These are phyloP conservation scores for Nannizzia gypsea DNA, from an alignment of 2,329 filamentous ascomycete genomes.

Conservation along the genomic window DNA sequence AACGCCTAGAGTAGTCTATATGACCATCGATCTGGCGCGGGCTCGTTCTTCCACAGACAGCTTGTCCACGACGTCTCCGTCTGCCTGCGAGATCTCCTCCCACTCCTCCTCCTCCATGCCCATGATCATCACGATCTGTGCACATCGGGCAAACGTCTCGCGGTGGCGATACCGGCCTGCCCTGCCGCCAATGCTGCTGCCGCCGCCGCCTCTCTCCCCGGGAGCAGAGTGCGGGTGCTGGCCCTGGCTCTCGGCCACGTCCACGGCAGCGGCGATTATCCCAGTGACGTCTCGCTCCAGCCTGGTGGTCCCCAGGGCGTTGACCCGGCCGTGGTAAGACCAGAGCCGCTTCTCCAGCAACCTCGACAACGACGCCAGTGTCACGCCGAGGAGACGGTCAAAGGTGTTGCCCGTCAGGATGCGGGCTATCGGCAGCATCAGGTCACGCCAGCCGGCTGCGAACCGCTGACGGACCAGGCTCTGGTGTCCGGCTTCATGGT, in stretches of 20 bases:
- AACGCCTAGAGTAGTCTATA: no score
- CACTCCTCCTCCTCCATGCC: conserved; percentile 96
- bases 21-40: conserved; percentile 58
- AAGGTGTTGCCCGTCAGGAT: conserved; percentile 71
- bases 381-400: conserved; percentile 60
- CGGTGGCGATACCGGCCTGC: conserved; percentile 62
- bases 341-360: conserved; percentile 81
- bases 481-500: conserved; percentile 16
- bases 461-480: conserved; percentile 69
- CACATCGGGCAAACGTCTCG: conserved; percentile 63
- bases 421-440: conserved; percentile 74
- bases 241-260: conserved; percentile 24
- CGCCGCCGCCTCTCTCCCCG: conserved; percentile 19
- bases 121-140: conserved; percentile 72
- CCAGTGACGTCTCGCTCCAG: conserved; percentile 75
- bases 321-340: conserved; percentile 66
- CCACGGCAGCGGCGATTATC: conserved; percentile 46
- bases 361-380: conserved; percentile 61
- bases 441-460: conserved; percentile 69
- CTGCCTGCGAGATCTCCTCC: conserved; percentile 56
- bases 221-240: neutral
- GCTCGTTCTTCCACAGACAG: conserved; percentile 62
- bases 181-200: conserved; percentile 37
- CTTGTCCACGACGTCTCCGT: conserved; percentile 46
- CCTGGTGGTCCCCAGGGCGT: conserved; percentile 66